A percentile compares a stretch with the other conserved stretches of the same genome.
phyloP scores from a whole-genome alignment of 2,329 filamentous ascomycete species.

The Fusarium sp. region DNA sequence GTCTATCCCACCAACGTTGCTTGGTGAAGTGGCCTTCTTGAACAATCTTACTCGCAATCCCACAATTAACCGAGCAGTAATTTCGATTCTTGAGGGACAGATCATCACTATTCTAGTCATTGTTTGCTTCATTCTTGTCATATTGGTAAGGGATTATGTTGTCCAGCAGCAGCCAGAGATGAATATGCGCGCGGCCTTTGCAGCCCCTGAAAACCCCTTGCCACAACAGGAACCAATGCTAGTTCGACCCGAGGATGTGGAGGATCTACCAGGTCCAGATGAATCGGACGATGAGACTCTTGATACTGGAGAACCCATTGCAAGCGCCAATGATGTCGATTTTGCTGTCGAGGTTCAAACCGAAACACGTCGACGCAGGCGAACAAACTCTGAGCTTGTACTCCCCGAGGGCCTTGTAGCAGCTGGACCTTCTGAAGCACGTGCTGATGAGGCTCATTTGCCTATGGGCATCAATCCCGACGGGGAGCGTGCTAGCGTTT shows the following conservation, averaged over 20 bases:
- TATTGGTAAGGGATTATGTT: conserved; percentile 96
- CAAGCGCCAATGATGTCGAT: conserved; percentile 24
- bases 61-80: conserved; percentile 79
- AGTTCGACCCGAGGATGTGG: conserved; percentile 43
- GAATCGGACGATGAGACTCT: conserved; percentile 52
- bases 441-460: conserved; percentile 13
- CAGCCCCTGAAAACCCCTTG: conserved; percentile 55
- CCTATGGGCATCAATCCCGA: conserved; percentile 3
- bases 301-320: conserved; percentile 44
- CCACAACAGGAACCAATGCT: conserved; percentile 43
- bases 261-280: conserved; percentile 39
- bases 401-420: conserved; percentile 27
- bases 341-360: conserved; percentile 23
- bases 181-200: conserved; percentile 79
- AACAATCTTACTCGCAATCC: conserved; percentile 75
- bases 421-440: conserved; percentile 3
- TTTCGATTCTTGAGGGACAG: conserved; percentile 90
- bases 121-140: conserved; percentile 94
- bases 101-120: conserved; percentile 94
- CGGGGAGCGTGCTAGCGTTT: conserved; percentile 45
- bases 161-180: conserved; percentile 96
- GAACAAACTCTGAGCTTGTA: conserved; percentile 28
- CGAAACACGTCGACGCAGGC: conserved; percentile 27
- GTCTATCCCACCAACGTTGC: conserved; percentile 52
- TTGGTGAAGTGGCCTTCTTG: conserved; percentile 69